Evolutionary conservation across 352 stramenopile genomes (phyloP), one percentile per base, ranked within the genome.

Genomic region (Phytophthora kernoviae): DNA sequence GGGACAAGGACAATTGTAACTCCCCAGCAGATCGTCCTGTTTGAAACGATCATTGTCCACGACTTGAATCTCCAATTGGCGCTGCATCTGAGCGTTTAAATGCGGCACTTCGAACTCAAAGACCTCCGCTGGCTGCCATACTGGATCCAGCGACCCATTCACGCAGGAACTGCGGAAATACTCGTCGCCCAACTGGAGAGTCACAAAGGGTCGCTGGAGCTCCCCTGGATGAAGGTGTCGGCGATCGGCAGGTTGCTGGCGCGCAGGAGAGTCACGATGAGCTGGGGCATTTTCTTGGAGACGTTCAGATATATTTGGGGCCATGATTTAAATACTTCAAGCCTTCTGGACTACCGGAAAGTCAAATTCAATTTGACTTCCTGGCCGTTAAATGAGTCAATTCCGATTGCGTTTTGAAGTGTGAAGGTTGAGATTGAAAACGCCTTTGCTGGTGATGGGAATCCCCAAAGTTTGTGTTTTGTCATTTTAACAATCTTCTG

Each of bases 161-260:
- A 84, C 75, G 34, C 66, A 80, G 14, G 80, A 79, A 40, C 74
- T 88, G 52, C 77, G 70, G 46, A 85, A 54, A 26, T 65, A 65
- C 54, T 87, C 68, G 32, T 76, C 65, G 18, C 77, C 75, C 22
- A 93, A 41, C 54, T 81, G 58, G 43, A 93, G 63, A 5, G 68
- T 71, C 32, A 93, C 84, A 62, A 88, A 93, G 84, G 84, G 55
- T 93, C 84, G 62, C 80, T 91, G 15, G 73, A 77, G 54, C 64
- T 79, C 32, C 82, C 73, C 34, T 75, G 55, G n/a, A 82, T 43
- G 47, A 70, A 66, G 14, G 67, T 78, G 68, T 93, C 84, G 34
- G 68, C 84, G n/a, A 84, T 79, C 1, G 77, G 76, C 34, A 93
- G 76, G 70, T 89, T 75, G 30, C 58, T 86, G 24, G 81, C 81